These are phyloP conservation scores for Lactifluus hygrophoroides DNA, from an alignment of 768 basidiomycete species.

Conservation along the genomic window DNA sequence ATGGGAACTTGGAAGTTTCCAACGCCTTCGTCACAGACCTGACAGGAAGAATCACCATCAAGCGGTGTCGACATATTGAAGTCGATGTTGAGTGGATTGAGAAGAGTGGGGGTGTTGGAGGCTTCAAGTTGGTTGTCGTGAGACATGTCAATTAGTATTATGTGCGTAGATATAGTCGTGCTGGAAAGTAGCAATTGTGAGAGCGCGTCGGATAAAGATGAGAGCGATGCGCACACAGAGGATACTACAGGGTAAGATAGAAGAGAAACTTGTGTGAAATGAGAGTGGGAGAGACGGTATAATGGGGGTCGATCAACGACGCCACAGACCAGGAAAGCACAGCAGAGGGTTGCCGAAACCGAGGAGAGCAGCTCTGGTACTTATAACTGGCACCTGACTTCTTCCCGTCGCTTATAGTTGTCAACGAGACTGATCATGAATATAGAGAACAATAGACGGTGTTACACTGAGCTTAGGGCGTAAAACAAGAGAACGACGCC, in stretches of 20 bases:
- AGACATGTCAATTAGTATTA: not conserved
- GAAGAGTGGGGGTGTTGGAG: not conserved
- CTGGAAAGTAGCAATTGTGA: not conserved
- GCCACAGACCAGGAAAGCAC: slow-evolving; percentile 8
- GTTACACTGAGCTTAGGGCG: not conserved
- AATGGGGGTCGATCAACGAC: slow-evolving; percentile 13
- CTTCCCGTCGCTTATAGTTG: not conserved
- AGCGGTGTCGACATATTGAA: not conserved
- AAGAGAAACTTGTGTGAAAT: not conserved
- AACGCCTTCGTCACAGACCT: not conserved
- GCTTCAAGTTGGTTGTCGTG: not conserved
- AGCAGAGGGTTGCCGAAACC: not conserved
- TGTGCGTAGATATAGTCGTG: not conserved
- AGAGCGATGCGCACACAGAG: not conserved
- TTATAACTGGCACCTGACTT: slow-evolving; percentile 2
- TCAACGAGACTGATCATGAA: not conserved
- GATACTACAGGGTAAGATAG: not conserved
- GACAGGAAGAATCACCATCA: not conserved
- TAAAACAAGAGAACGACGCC: not conserved
- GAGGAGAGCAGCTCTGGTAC: not conserved
- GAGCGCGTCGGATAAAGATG: not conserved
- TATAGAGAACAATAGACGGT: slow-evolving; percentile 8
- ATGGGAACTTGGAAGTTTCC: not conserved
- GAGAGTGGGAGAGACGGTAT: not conserved
- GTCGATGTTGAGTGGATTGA: not conserved